Evolutionary conservation across 495 filamentous ascomycete genomes (phyloP), one percentile per base, ranked within the genome.

Genomic region (Corynascus novoguineensis): DNA sequence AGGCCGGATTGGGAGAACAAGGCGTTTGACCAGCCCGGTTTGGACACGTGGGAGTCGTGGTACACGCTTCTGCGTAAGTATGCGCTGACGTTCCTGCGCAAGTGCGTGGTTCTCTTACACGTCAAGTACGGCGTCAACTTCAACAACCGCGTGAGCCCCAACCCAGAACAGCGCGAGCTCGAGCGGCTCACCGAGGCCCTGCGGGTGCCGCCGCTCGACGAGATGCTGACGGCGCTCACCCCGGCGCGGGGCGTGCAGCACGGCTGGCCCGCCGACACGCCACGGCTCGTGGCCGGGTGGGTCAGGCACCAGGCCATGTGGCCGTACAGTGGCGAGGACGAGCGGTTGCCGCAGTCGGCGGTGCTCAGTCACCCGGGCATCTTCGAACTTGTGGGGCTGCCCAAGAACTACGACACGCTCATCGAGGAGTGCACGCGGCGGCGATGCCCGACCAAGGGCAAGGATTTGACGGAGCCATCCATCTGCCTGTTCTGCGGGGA

Each of bases 401-500:
- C 93, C 3, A 88, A 87, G 70, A 89, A 90, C 62, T 97, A 86
- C 60, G 95, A 96, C 67, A 86, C 83, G n/a, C 74, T 99, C 32
- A 93, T 93, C 50, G 90, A 95, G 60, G 92, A 96, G 69, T 88
- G 88, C 24, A 90, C 95, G 60, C 84, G 84, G 58, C 77, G 88
- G 37, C 85, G 82, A 51, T 99, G 93, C 64, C 91, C 90, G 4
- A 96, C 82, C 11, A 91, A 90, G 2, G 90, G 90, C 53, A 93
- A 92, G 68, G 91, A 96, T 56, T 71, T 97, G 25, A 84, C 83
- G 10, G 95, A 99, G 68, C 90, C 93, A 1, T 86, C 81, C 57
- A 81, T 99, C 41, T 99, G 93, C 65, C 80, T 99, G 14, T 93
- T 96, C 75, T 99, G 93, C 64, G 93, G 92, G 6, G 92, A 92